Evolutionary conservation across 352 stramenopile genomes (phyloP), one percentile per base, ranked within the genome.

Genomic region (Phytophthora syringae): DNA sequence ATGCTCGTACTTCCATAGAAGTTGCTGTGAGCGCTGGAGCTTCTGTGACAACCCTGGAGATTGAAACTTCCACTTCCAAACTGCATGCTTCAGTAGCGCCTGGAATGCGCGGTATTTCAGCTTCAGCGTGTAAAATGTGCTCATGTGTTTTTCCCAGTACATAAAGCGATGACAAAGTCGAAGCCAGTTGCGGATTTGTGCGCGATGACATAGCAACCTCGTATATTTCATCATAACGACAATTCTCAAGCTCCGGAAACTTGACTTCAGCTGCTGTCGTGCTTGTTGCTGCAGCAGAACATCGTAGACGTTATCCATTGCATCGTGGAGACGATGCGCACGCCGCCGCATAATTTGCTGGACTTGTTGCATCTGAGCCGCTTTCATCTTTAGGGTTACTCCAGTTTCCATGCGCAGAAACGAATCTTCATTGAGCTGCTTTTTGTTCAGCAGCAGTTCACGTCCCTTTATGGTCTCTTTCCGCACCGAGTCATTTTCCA

Each of bases 101-200:
- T 79, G 76, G 27, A 88, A 90, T 6, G 55, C 72, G 13, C 67
- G 63, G 50, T 74, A 84, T 52, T 84, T 79, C 7, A 70, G 28
- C 36, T 82, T 88, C 3, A 66, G 49, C 5, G 59, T 52, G 37
- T 79, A 74, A 47, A 86, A 84, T 18, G 30, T 40, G 13, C 50
- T 28, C 40, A 88, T 84, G 51, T 84, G 65, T 15, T 61, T 60
- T 16, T 86, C 56, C 80, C 80, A 90, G 42, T 77, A 87, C 15
- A 67, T 56, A 51, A 86, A 88, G 9, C 82, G 79, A 15, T 75
- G 58, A 11, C 80, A 88, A 10, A 90, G 50, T 1, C 82, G 78
- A 25, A 90, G 52, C 80, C 80, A 90, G 39, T 90, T 90, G 13
- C 82, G 76, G 2, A 90, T 58, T 48, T 89, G 70, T 0, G 73